A percentile compares a stretch with the other conserved stretches of the same genome.
phyloP scores from a whole-genome alignment of 306 rosid species.

The Trifolium subterraneum region DNA sequence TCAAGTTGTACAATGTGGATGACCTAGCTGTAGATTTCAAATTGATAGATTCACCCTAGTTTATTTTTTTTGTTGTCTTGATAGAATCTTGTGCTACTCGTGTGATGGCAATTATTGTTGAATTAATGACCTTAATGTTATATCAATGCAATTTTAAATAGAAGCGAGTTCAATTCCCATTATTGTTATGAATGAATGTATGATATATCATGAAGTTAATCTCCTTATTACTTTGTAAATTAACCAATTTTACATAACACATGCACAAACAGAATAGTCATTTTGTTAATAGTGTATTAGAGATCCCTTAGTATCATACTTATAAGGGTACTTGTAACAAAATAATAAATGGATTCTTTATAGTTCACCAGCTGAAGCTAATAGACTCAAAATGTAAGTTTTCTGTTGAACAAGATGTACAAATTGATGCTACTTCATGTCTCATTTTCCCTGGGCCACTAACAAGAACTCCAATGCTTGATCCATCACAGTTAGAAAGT shows the following conservation, averaged over 20 bases:
- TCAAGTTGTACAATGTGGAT: no score
- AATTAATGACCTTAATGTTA: no score
- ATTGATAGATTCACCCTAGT: no score
- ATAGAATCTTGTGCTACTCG: no score
- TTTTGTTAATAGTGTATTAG: not conserved
- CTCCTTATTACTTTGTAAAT: no score
- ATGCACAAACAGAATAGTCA: not conserved
- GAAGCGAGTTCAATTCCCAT: no score
- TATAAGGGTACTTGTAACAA: not conserved
- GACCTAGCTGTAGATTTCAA: no score
- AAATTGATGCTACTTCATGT: constrained; percentile 18
- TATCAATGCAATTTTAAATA: no score
- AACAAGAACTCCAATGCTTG: constrained; percentile 40
- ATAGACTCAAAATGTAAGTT: constrained; percentile 17
- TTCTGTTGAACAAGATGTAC: not conserved
- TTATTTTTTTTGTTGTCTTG: no score
- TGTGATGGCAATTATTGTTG: no score
- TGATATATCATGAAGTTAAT: no score
- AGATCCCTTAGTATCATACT: not conserved
- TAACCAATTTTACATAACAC: not conserved
- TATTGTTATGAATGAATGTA: no score
- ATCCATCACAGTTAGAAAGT: constrained; percentile 2
- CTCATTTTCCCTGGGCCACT: constrained; percentile 22
- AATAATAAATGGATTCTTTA: not conserved
- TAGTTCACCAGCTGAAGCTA: constrained; percentile 20